phyloP scores from a whole-genome alignment of 2,329 filamentous ascomycete species.

The Sporothrix sp. region DNA sequence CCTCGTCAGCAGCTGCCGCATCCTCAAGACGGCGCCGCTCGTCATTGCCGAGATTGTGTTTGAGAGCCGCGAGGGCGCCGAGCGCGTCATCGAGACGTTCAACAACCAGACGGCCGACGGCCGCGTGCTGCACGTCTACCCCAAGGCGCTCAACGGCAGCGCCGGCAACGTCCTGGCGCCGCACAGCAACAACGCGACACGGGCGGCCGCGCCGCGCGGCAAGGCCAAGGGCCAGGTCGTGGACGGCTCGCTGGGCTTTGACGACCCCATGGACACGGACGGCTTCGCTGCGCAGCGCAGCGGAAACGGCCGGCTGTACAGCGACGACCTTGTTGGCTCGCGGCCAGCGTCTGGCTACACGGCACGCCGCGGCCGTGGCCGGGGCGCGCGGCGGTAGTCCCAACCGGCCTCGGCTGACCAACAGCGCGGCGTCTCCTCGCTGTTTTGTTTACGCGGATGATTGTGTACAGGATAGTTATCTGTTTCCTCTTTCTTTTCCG shows the following conservation, averaged over 20 bases:
- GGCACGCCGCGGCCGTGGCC: constrained; percentile 5
- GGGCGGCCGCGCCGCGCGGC: constrained; percentile 25
- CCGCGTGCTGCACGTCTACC: constrained; percentile 60
- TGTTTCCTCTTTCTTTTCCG: too few species aligned
- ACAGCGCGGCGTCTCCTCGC: too few species aligned
- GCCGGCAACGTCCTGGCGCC: background rate
- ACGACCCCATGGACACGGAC: constrained; percentile 36
- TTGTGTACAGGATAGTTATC: too few species aligned
- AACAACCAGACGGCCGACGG: constrained; percentile 75
- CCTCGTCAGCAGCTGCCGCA: constrained; percentile 54
- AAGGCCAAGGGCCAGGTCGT: constrained; percentile 34
- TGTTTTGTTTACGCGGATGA: too few species aligned
- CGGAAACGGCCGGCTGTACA: constrained; percentile 37
- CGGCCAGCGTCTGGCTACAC: background rate
- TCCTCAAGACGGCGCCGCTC: constrained; percentile 58
- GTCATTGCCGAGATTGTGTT: constrained; percentile 73
- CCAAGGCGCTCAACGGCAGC: constrained; percentile 42
- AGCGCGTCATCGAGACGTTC: constrained; percentile 65
- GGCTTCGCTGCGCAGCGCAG: constrained; percentile 12
- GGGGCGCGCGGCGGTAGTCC: constrained; percentile 9
- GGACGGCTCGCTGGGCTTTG: constrained; percentile 46
- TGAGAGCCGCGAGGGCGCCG: constrained; percentile 59
- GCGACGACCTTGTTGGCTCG: constrained; percentile 30
- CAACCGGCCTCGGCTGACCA: background rate
- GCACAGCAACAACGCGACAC: constrained; percentile 16